Percentiles rank a stretch among this genome's conserved stretches.
Evolutionary conservation across 169 alveolate genomes (phyloP).

Genomic region (Cryptosporidium sp.): DNA sequence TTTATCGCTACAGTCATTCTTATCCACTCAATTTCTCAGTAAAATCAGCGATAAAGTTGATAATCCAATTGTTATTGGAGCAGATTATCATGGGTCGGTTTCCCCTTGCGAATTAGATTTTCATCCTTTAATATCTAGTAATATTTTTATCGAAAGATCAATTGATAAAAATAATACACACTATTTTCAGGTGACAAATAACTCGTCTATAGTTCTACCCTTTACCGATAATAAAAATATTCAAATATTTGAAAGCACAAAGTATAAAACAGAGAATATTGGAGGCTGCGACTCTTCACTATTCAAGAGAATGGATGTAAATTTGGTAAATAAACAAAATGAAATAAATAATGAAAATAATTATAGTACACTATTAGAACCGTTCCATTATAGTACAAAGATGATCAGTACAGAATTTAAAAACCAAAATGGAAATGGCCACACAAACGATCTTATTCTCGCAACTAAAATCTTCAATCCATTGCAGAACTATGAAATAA

Average conservation of each 20-base stretch:
- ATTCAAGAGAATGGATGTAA: not conserved
- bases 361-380: not conserved
- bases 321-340: not conserved
- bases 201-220: not conserved
- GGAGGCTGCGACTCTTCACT: not conserved
- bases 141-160: not conserved
- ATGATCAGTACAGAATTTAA: not conserved
- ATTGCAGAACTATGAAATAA: not conserved
- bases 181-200: not conserved
- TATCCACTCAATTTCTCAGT: conserved; percentile 41
- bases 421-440: not conserved
- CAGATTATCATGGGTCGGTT: conserved; percentile 64
- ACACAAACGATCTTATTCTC: not conserved
- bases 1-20: conserved; percentile 55
- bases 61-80: not conserved
- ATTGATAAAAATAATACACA: not conserved
- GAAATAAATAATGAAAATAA: not conserved
- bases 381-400: conserved; percentile 8
- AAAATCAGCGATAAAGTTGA: not conserved
- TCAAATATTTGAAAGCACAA: not conserved
- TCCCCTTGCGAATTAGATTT: conserved; percentile 38
- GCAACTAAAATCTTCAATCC: not conserved
- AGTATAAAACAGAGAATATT: not conserved
- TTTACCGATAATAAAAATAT: not conserved
- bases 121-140: conserved; percentile 25